phyloP scores from a whole-genome alignment of 2,329 filamentous ascomycete genomes.

The Alternaria consortialis region DNA sequence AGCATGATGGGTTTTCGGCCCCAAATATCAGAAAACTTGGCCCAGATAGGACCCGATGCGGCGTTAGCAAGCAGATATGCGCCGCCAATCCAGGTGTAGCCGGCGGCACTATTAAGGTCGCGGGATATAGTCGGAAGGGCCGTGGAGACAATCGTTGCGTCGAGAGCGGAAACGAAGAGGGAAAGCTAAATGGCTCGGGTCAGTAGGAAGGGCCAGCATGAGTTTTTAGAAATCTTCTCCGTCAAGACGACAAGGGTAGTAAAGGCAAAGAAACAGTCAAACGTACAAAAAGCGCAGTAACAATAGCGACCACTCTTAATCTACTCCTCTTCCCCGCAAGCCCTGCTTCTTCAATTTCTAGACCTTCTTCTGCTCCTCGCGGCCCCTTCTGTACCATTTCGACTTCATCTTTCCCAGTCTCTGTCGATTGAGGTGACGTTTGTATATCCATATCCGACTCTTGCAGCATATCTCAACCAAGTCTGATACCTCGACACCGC shows the following conservation, averaged over 20 bases:
- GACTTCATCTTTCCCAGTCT: neutral
- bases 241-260: neutral
- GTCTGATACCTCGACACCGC: neutral
- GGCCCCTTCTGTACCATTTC: neutral
- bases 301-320: slow-evolving; percentile 38
- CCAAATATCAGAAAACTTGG: slow-evolving; percentile 67
- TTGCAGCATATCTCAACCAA: neutral
- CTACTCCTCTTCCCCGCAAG: slow-evolving; percentile 33
- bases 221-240: neutral
- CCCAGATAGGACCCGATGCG: slow-evolving; percentile 75
- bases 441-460: neutral
- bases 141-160: slow-evolving; percentile 69
- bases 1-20: slow-evolving; percentile 65
- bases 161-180: slow-evolving; percentile 55
- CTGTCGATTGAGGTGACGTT: neutral
- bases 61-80: slow-evolving; percentile 76
- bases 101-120: slow-evolving; percentile 71
- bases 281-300: slow-evolving; percentile 47
- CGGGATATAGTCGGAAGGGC: slow-evolving; percentile 71
- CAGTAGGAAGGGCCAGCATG: neutral
- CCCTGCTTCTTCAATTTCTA: slow-evolving; percentile 9
- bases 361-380: neutral
- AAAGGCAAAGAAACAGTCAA: neutral
- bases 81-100: slow-evolving; percentile 81
- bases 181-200: slow-evolving; percentile 37